phyloP scores from a whole-genome alignment of 2,329 filamentous ascomycete genomes.

The Orbilia blumenaviensis region DNA sequence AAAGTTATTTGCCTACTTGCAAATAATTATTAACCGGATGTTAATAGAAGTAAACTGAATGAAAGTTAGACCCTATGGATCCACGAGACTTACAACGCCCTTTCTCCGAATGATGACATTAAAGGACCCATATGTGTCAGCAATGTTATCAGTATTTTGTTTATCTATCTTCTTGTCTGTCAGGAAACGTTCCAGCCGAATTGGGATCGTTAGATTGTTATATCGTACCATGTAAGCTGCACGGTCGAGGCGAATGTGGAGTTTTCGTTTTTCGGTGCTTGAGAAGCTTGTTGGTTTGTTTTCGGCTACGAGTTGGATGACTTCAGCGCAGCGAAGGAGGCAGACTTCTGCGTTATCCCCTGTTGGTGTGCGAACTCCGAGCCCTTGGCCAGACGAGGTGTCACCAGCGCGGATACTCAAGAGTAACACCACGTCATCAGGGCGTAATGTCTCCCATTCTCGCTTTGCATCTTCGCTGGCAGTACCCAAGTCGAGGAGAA shows the following conservation, averaged over 20 bases:
- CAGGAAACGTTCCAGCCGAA: not conserved
- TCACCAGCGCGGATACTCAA: conserved; percentile 71
- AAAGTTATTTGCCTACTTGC: conserved; percentile 86
- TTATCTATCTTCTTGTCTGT: conserved; percentile 67
- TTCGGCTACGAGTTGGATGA: conserved; percentile 86
- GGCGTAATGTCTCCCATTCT: conserved; percentile 89
- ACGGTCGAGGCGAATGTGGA: conserved; percentile 84
- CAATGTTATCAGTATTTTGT: conserved; percentile 71
- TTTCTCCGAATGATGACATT: conserved; percentile 86
- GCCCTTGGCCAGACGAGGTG: not conserved
- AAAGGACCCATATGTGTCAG: conserved; percentile 82
- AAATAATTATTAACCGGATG: not conserved
- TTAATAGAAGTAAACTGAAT: not conserved
- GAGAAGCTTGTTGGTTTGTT: conserved; percentile 72
- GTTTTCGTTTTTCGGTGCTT: conserved; percentile 72
- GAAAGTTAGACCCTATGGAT: not conserved
- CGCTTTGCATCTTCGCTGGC: conserved; percentile 77
- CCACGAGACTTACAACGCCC: conserved; percentile 65
- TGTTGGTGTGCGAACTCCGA: conserved; percentile 60
- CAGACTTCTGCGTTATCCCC: conserved; percentile 73
- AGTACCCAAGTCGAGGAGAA: conserved; percentile 81
- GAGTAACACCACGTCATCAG: conserved; percentile 89
- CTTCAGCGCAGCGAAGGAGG: conserved; percentile 80
- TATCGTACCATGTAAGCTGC: conserved; percentile 71
- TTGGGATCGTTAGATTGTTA: too few species aligned